Conservation (phyloP, 345 rosid genomes). For the Melaleuca alternifolia region DNA sequence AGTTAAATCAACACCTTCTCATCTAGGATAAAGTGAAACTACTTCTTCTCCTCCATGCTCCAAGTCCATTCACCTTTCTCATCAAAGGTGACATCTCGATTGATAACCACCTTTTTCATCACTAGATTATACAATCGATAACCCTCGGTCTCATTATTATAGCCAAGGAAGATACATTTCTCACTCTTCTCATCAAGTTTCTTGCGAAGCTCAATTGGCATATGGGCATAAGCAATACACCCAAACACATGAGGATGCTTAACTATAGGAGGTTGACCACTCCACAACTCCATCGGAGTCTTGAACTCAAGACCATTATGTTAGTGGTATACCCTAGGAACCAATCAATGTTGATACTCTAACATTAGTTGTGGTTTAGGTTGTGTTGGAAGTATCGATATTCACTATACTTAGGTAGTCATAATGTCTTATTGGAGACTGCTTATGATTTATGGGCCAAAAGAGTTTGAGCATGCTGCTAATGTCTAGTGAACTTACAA, state of each 20-base stretch:
- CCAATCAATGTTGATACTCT: too few relatives aligned
- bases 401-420: too few relatives aligned
- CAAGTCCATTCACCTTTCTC: background rate
- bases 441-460: too few relatives aligned
- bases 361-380: too few relatives aligned
- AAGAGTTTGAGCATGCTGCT: too few relatives aligned
- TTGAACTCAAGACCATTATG: background rate
- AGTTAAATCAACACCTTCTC: background rate
- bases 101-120: background rate
- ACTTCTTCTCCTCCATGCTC: background rate
- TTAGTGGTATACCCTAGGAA: too few relatives aligned
- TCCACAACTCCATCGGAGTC: background rate
- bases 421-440: too few relatives aligned
- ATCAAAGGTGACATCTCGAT: background rate
- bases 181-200: background rate
- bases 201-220: background rate
- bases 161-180: background rate
- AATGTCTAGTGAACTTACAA: too few relatives aligned
- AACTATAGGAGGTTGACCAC: background rate
- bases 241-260: background rate
- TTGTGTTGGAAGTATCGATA: too few relatives aligned
- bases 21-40: background rate
- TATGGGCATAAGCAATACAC: background rate
- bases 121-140: background rate
- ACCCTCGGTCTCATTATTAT: background rate